Conservation (phyloP, 441 rosid genomes). For the Corymbia citriodora region DNA sequence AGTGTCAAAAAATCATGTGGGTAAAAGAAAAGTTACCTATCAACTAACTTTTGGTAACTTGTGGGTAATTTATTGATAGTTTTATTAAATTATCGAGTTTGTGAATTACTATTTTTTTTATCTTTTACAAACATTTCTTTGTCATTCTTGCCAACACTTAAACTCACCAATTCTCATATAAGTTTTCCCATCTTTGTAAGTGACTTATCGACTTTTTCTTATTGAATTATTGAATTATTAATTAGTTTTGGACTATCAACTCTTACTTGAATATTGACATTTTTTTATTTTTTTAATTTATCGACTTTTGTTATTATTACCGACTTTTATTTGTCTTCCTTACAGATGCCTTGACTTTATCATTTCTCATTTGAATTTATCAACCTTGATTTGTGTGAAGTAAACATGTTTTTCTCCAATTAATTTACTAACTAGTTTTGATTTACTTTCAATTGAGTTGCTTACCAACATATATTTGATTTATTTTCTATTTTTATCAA, state of each 20-base stretch:
- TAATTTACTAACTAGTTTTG: neutral
- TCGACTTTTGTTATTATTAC: neutral
- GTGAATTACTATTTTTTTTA: neutral
- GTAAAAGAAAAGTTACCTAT: neutral
- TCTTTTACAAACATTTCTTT: neutral
- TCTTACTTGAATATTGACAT: neutral
- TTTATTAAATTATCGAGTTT: neutral
- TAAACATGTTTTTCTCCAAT: too few species aligned
- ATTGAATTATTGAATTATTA: neutral
- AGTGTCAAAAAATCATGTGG: neutral
- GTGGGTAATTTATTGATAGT: neutral
- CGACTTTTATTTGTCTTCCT: neutral
- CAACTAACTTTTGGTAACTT: neutral
- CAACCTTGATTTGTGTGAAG: neutral
- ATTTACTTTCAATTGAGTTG: neutral
- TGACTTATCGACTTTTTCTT: neutral
- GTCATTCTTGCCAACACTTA: neutral
- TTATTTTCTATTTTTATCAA: neutral
- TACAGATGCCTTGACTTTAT: neutral
- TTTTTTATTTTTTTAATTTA: neutral
- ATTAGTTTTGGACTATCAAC: neutral
- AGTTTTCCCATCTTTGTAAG: neutral
- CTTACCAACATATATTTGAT: neutral
- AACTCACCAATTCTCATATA: neutral
- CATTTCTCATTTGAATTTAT: neutral